Evolutionary conservation across 2,329 filamentous ascomycete species (phyloP), one percentile per base, ranked within the genome.

Genomic region (Diaporthe amygdali): DNA sequence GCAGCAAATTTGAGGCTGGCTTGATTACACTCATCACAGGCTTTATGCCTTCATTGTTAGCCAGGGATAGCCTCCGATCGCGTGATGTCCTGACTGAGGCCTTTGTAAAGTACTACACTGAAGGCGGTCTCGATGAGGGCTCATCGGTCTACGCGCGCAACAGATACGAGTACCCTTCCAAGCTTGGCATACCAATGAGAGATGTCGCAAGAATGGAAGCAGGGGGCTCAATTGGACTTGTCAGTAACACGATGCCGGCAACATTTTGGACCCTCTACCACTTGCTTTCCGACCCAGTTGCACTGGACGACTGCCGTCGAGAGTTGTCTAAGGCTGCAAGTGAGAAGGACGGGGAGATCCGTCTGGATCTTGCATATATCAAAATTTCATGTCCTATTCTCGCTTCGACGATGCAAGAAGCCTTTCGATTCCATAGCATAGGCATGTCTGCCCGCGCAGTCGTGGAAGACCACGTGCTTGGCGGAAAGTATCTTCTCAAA

Each of bases 241-340:
- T 84, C 8, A 77, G 77, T 49, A 85, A 82, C 69, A 82, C 79
- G 0, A 74, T 77, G 0, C 79, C 81, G 2, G 76, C 82, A 0
- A 52, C 78, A 0, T 84, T 84, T 72, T 85, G 83, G 83, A 74
- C 80, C 5, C 41, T 82, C 2, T 81, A 78, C 37, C 78, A 81
- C 61, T 74, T 84, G 15, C 78, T 79, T 41, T 81, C 82, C 0
- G 70, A 81, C 30, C 77, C 79, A 0, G 41, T 49, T 0, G 72
- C 81, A 0, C 74, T 83, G 1, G 39, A 56, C 2, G 76, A 76
- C 1, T 76, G 80, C 51, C 79, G 82, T 3, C 12, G 27, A 15
- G 74, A 75, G 25, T 7, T 75, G 15, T n/a, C 30, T 30, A 49
- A 30, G 25, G 27, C 25, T 2, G 68, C 68, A 8, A 49, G 49